Percentiles rank a stretch among this genome's conserved stretches.
Evolutionary conservation across 2,329 filamentous ascomycete genomes (phyloP).

Genomic region (Aureobasidium sp.): DNA sequence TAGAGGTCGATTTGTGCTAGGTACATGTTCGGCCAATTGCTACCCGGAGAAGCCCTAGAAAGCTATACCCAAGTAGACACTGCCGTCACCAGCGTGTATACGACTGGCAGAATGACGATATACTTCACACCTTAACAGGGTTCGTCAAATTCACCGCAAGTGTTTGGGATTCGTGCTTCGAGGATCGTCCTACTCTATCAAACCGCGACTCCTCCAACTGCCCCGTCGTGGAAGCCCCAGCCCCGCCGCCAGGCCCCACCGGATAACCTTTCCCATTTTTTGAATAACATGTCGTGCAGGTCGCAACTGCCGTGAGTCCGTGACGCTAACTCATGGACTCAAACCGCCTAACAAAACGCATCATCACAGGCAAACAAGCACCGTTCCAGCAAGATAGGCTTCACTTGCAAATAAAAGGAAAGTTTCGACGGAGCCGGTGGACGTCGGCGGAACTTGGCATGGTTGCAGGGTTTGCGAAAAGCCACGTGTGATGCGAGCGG

Average conservation of each 20-base stretch:
- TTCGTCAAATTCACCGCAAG: not conserved
- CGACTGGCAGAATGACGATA: not conserved
- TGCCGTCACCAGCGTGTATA: not conserved
- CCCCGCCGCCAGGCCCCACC: not conserved
- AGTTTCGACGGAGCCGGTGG: not conserved
- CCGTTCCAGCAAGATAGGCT: not conserved
- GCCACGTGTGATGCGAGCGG: not conserved
- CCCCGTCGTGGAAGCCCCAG: not conserved
- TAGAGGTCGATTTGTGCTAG: not conserved
- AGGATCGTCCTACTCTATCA: not conserved
- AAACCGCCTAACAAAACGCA: not conserved
- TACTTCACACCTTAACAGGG: not conserved
- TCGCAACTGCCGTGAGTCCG: not conserved
- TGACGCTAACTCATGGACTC: too few relatives aligned
- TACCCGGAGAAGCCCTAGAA: not conserved
- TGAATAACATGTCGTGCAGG: not conserved
- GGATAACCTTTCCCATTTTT: not conserved
- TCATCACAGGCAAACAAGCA: not conserved
- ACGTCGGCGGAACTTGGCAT: not conserved
- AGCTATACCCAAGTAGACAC: not conserved
- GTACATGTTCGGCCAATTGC: not conserved
- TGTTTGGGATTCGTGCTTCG: not conserved
- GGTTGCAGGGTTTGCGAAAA: not conserved
- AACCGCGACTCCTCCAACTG: not conserved
- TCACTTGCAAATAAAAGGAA: not conserved